These are phyloP conservation scores for Coemansia sp. DNA, from an alignment of 192 early-diverging fungal species.

Conservation along the genomic window DNA sequence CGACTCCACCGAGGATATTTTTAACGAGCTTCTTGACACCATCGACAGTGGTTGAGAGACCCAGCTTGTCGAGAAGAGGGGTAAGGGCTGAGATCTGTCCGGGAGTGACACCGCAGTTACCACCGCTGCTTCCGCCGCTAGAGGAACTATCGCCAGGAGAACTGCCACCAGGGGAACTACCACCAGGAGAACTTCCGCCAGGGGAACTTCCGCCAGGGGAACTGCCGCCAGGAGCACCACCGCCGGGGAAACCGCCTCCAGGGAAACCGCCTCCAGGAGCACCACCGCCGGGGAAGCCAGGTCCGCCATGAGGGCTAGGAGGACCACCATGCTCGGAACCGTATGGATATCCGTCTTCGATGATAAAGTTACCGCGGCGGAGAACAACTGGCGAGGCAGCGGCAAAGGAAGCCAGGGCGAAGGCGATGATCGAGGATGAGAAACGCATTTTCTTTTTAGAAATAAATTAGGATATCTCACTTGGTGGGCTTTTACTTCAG, in stretches of 20 bases:
- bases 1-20: slow-evolving; percentile 29
- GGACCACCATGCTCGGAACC: background rate
- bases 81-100: slow-evolving; percentile 50
- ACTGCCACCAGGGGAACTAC: background rate
- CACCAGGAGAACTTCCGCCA: background rate
- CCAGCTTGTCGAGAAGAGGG: slow-evolving; percentile 49
- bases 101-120: slow-evolving; percentile 45
- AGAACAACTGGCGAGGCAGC: slow-evolving; percentile 15
- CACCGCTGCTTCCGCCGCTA: slow-evolving; percentile 5
- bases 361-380: slow-evolving; percentile 16
- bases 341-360: background rate
- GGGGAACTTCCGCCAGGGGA: background rate
- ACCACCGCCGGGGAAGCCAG: slow-evolving; percentile 1
- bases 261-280: slow-evolving; percentile 17
- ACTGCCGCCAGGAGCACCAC: background rate
- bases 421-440: slow-evolving; percentile 23
- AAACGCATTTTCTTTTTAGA: slow-evolving; percentile 37
- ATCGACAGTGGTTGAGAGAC: slow-evolving; percentile 43
- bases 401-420: slow-evolving; percentile 22
- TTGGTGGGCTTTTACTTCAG: slow-evolving; percentile 1
- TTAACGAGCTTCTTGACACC: slow-evolving; percentile 52
- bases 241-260: slow-evolving; percentile 14
- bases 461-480: slow-evolving; percentile 12
- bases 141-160: background rate
- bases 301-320: background rate